Percentiles rank a stretch among this genome's conserved stretches.
Conservation (phyloP, 2,329 filamentous ascomycete species). For the Pestalotiopsis sp. region DNA sequence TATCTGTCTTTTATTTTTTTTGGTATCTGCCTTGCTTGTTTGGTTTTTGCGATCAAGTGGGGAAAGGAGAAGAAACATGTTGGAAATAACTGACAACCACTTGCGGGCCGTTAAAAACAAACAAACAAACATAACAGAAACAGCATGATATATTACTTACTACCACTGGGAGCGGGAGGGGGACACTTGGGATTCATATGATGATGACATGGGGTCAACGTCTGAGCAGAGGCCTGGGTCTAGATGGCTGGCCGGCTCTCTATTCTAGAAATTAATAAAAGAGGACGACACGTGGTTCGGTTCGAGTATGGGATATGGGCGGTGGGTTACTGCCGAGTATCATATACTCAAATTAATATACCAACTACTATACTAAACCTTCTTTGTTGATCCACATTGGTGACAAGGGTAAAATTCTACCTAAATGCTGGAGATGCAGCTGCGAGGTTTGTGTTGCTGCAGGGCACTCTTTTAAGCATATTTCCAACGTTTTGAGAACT, state of each 20-base stretch:
- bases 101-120: conserved; percentile 18
- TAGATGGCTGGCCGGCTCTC: conserved; percentile 27
- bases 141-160: background rate
- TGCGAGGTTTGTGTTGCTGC: too few relatives aligned
- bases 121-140: background rate
- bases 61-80: background rate
- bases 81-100: conserved; percentile 10
- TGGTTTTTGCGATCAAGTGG: conserved; percentile 1
- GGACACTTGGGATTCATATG: background rate
- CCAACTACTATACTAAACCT: too few relatives aligned
- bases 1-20: background rate
- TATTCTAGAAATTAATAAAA: conserved; percentile 8
- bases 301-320: background rate
- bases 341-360: background rate
- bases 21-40: background rate
- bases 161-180: background rate
- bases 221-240: conserved; percentile 23
- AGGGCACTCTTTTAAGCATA: too few relatives aligned
- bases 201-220: conserved; percentile 11
- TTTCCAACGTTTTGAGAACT: too few relatives aligned
- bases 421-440: too few relatives aligned
- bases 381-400: too few relatives aligned
- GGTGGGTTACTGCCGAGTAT: background rate
- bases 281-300: conserved; percentile 1
- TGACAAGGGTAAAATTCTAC: too few relatives aligned